Base-by-base conservation (phyloP, 2,329 filamentous ascomycete genomes). In the Hypomyces perniciosus region DNA sequence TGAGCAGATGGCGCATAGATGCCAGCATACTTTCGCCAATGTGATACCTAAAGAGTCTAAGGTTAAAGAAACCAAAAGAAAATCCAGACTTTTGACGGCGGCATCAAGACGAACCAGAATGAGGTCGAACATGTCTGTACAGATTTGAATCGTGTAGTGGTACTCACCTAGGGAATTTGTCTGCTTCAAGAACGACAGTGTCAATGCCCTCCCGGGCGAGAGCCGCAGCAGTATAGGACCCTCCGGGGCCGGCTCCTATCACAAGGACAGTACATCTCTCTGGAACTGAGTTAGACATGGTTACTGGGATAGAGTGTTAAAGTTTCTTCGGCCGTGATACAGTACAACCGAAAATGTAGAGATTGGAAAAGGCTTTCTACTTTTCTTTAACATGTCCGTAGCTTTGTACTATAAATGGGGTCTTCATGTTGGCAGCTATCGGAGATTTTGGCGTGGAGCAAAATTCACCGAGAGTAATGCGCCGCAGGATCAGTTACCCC, bases 141-240 rank as follows among this genome's bases (percentile, higher is more conserved):
- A 20, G 9, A 20, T 12, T n/a, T 38, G 3, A 38, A 12, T 38
- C 27, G 20, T 20, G 39, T 43, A 7, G 35, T 37, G 5, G 4
- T 10, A 41, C 48, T 20, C 10, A 72, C 66, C 69, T 62, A 7
- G 69, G 71, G 44, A 72, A 71, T 20, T 59, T 65, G 7, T 76
- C 72, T 2, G 68, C 68, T 51, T 76, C 74, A 4, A 77, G 57
- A 0, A 76, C 38, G 3, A 76, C 71, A 8, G 61, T 59, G 44
- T 75, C 69, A 9, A 77, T 57, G 2, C 70, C 72, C 54, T 77
- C 73, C 1, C 72, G 67, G 1, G 73, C 72, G 5, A 77, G 59
- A 1, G 58, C 68, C 0, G 66, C 55, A 5, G 74, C 72, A 1
- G 71, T 53, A 48, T 74, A 77, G 0, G 74, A 76, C 3, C 74